A percentile compares a stretch with the other conserved stretches of the same genome.
phyloP scores from a whole-genome alignment of 1,284 basidiomycete genomes.

The Microbotryomycetes sp. region DNA sequence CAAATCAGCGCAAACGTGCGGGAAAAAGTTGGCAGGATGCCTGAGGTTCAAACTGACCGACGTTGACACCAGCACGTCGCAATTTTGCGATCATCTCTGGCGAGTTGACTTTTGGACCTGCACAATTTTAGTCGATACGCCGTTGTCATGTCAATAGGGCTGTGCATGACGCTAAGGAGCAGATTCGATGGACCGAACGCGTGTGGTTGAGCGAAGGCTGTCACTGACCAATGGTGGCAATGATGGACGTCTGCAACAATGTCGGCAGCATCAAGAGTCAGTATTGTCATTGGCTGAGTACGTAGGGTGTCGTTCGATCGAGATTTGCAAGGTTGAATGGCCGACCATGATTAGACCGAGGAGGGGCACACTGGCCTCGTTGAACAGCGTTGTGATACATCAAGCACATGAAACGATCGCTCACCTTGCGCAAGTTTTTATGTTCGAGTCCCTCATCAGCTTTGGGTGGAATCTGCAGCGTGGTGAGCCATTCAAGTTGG shows the following conservation, averaged over 20 bases:
- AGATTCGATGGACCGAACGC: neutral
- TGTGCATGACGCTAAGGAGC: too few species aligned
- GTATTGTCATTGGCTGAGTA: too few species aligned
- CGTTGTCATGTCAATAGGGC: neutral
- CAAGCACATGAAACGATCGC: too few species aligned
- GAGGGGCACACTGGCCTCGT: too few species aligned
- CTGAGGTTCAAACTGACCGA: constrained; percentile 62
- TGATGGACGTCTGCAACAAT: constrained; percentile 72
- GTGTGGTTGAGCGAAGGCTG: neutral
- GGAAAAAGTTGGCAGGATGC: constrained; percentile 3
- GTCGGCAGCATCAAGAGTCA: constrained; percentile 9
- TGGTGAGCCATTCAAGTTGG: constrained; percentile 85
- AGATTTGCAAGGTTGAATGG: too few species aligned
- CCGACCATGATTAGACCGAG: too few species aligned
- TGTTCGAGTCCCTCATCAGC: constrained; percentile 65
- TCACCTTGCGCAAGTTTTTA: constrained; percentile 81
- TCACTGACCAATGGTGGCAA: constrained; percentile 80
- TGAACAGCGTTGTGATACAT: too few species aligned
- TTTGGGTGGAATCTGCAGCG: constrained; percentile 61
- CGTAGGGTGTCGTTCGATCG: too few species aligned
- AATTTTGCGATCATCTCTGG: constrained; percentile 77
- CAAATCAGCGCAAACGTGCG: neutral
- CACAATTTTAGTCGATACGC: constrained; percentile 1
- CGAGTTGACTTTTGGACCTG: constrained; percentile 84
- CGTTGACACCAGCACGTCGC: constrained; percentile 84